Conservation (phyloP, 2,329 filamentous ascomycete species). For the Neodidymelliopsis sp. region DNA sequence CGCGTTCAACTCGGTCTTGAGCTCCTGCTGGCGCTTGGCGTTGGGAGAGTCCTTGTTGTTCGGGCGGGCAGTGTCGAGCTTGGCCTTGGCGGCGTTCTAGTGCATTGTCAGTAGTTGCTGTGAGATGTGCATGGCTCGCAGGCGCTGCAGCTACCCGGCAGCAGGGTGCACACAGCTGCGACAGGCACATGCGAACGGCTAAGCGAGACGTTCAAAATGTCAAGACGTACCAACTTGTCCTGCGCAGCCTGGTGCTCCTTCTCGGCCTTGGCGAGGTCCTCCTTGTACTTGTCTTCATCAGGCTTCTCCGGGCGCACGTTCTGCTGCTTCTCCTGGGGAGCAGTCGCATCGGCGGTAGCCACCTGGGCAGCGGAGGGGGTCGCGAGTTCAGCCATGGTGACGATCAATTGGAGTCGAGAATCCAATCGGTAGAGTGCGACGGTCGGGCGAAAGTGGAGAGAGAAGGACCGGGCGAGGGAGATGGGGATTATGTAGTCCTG, state of each 20-base stretch:
- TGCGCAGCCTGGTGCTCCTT: conserved; percentile 84
- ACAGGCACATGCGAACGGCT: conserved; percentile 6
- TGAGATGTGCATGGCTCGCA: neutral
- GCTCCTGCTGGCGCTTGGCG: conserved; percentile 84
- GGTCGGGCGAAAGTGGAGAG: conserved; percentile 16
- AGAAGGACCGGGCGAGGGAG: conserved; percentile 16
- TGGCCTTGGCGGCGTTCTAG: conserved; percentile 85
- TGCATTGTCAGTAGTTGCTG: conserved; percentile 15
- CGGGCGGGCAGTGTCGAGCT: conserved; percentile 83
- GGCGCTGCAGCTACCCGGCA: conserved; percentile 24
- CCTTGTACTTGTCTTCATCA: conserved; percentile 84
- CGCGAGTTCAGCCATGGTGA: conserved; percentile 48
- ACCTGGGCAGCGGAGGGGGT: conserved; percentile 47
- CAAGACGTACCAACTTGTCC: conserved; percentile 67
- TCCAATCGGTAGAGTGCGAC: conserved; percentile 24
- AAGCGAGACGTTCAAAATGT: conserved; percentile 10
- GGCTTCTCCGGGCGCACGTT: conserved; percentile 79
- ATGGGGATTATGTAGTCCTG: conserved; percentile 18
- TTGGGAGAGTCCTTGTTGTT: conserved; percentile 83
- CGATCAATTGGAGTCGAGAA: conserved; percentile 29
- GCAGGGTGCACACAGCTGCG: conserved; percentile 7
- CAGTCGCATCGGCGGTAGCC: conserved; percentile 41
- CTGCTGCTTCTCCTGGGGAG: conserved; percentile 48
- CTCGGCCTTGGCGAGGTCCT: conserved; percentile 78
- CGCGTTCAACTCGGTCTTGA: conserved; percentile 80